Evolutionary conservation across 1,284 basidiomycete genomes (phyloP).

Genomic region (Irpex sp.): DNA sequence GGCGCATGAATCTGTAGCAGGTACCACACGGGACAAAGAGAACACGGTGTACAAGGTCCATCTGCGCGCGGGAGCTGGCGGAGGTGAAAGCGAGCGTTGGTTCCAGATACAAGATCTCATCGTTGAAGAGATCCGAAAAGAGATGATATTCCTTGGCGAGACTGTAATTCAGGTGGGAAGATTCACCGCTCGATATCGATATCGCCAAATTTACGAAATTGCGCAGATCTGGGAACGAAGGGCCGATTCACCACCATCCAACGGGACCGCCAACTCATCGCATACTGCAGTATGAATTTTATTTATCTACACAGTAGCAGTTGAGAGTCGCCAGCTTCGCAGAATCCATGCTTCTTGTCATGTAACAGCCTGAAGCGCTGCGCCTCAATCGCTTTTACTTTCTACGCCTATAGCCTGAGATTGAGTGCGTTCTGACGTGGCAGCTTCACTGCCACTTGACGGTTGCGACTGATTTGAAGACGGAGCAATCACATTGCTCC

Average conservation of each 20-base stretch:
- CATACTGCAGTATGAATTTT: slow-evolving; percentile 20
- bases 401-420: background rate
- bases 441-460: background rate
- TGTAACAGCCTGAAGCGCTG: background rate
- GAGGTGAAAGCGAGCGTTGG: slow-evolving; percentile 90
- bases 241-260: slow-evolving; percentile 14
- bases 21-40: slow-evolving; percentile 87
- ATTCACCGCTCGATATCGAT: background rate
- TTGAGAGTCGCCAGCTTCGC: too few species aligned
- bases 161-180: slow-evolving; percentile 82
- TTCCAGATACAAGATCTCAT: slow-evolving; percentile 96
- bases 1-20: slow-evolving; percentile 91
- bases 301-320: background rate
- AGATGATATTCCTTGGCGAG: slow-evolving; percentile 98
- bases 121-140: slow-evolving; percentile 91
- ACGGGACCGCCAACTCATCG: slow-evolving; percentile 17
- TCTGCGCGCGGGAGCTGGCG: slow-evolving; percentile 73
- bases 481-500: background rate
- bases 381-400: background rate
- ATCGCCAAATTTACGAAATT: slow-evolving; percentile 9
- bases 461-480: background rate
- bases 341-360: too few species aligned
- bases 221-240: slow-evolving; percentile 69
- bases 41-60: slow-evolving; percentile 92
- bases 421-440: background rate